Percentiles rank a stretch among this genome's conserved stretches.
phyloP scores from a whole-genome alignment of 75 land plant species.

The Ceratopteris richardii region DNA sequence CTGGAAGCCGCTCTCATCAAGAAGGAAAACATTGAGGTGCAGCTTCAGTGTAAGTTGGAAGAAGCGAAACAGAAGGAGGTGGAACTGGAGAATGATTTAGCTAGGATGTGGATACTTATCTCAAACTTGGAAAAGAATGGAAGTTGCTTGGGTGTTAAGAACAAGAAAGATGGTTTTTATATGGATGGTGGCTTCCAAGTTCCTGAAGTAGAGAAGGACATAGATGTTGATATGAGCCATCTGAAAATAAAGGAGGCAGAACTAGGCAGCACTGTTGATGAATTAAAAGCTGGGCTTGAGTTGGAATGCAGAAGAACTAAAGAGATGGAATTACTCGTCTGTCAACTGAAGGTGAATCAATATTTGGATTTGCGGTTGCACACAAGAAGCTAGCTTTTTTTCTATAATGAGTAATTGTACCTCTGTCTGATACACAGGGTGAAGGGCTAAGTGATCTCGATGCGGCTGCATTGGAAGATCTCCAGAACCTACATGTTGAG shows the following conservation, averaged over 20 bases:
- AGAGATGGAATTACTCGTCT: no score
- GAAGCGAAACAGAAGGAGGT: slow-evolving; percentile 21
- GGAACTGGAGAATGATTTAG: slow-evolving; percentile 25
- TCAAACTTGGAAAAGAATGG: slow-evolving; percentile 26
- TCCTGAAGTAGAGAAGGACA: no score
- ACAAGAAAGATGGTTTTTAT: no score
- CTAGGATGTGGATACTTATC: slow-evolving; percentile 31
- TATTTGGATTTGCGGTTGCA: neutral
- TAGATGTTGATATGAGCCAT: no score
- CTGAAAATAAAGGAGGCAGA: no score
- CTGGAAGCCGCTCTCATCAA: slow-evolving; percentile 13
- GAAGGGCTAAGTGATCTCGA: slow-evolving; percentile 41
- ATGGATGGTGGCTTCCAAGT: no score
- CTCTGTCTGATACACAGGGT: slow-evolving; percentile 31
- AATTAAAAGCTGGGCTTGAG: no score
- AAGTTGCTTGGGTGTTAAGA: no score
- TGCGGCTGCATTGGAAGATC: slow-evolving; percentile 36
- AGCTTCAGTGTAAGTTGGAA: slow-evolving; percentile 16
- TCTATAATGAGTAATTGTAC: no score
- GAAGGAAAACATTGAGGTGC: slow-evolving; percentile 5
- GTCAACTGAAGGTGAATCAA: no score
- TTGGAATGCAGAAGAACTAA: no score
- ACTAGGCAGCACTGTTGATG: no score
- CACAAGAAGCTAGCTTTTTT: neutral
- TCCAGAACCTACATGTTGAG: slow-evolving; percentile 63